phyloP scores from a whole-genome alignment of 768 basidiomycete species.

The Grammothele lineata region DNA sequence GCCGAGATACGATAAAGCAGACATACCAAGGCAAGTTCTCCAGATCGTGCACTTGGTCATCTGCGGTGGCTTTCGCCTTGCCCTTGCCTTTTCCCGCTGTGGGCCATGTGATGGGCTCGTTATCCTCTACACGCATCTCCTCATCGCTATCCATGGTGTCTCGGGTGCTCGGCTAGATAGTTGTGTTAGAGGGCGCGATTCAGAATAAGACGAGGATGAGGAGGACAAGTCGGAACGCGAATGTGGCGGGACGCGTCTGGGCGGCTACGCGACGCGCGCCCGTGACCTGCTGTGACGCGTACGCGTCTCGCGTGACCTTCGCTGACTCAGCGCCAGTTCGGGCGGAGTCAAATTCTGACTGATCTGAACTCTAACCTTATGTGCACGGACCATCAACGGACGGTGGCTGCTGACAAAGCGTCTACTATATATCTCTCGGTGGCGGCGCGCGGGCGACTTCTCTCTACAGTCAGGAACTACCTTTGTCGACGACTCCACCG shows the following conservation, averaged over 20 bases:
- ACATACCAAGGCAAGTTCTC: constrained; percentile 82
- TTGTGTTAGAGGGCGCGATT: too few species aligned
- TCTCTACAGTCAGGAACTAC: constrained; percentile 44
- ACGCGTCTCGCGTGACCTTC: constrained; percentile 19
- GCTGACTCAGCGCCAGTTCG: constrained; percentile 9
- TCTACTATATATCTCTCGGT: constrained; percentile 15
- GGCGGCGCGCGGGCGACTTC: constrained; percentile 17
- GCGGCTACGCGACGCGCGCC: constrained; percentile 15
- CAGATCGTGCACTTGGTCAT: constrained; percentile 35
- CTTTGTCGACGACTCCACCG: constrained; percentile 94
- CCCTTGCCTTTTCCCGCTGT: constrained; percentile 44
- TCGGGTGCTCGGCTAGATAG: too few species aligned
- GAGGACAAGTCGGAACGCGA: not conserved
- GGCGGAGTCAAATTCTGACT: constrained; percentile 9
- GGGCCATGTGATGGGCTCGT: constrained; percentile 28
- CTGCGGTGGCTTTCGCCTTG: constrained; percentile 59
- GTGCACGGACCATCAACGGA: constrained; percentile 45
- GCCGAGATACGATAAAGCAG: not conserved
- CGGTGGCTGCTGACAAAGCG: constrained; percentile 21
- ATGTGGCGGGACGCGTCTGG: constrained; percentile 8
- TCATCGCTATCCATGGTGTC: constrained; percentile 54
- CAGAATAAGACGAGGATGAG: too few species aligned
- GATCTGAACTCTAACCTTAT: constrained; percentile 21
- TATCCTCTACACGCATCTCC: constrained; percentile 48
- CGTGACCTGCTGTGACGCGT: not conserved